These are phyloP conservation scores for Phytophthora syringae DNA, from an alignment of 352 stramenopile species.

Conservation along the genomic window DNA sequence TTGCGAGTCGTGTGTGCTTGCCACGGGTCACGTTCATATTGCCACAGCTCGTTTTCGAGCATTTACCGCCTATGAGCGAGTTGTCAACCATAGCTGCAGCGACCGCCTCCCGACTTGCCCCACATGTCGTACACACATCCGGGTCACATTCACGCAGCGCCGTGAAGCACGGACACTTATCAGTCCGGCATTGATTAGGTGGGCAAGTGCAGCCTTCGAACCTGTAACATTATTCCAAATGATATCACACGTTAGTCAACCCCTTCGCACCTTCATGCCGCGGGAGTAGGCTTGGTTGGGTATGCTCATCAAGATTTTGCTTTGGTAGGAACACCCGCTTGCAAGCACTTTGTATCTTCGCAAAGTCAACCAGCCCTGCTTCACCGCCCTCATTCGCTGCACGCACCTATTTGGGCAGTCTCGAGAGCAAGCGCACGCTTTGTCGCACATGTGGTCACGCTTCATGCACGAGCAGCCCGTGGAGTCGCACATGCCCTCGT, in stretches of 20 bases:
- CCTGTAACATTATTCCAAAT: conserved; percentile 20
- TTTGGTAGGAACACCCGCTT: neutral
- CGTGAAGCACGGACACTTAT: conserved; percentile 55
- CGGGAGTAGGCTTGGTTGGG: too few species aligned
- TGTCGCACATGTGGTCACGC: conserved; percentile 54
- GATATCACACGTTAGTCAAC: neutral
- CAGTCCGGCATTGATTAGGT: conserved; percentile 51
- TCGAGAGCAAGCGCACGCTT: conserved; percentile 47
- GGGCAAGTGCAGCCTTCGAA: conserved; percentile 63
- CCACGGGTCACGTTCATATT: conserved; percentile 33
- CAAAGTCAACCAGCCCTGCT: neutral
- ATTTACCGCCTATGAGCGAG: too few species aligned
- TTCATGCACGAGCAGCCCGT: too few species aligned
- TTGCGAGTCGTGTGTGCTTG: conserved; percentile 22
- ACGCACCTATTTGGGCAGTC: conserved; percentile 54
- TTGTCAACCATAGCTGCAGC: conserved; percentile 5
- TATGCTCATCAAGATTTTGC: too few species aligned
- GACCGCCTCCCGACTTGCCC: conserved; percentile 49
- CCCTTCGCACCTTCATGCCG: too few species aligned
- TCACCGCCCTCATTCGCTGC: neutral
- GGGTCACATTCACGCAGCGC: conserved; percentile 66
- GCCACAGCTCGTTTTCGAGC: conserved; percentile 6
- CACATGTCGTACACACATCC: conserved; percentile 55
- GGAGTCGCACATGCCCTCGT: conserved; percentile 70
- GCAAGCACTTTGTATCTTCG: neutral